phyloP scores from a whole-genome alignment of 441 rosid species.

The Bocquillonia castaneifolia region DNA sequence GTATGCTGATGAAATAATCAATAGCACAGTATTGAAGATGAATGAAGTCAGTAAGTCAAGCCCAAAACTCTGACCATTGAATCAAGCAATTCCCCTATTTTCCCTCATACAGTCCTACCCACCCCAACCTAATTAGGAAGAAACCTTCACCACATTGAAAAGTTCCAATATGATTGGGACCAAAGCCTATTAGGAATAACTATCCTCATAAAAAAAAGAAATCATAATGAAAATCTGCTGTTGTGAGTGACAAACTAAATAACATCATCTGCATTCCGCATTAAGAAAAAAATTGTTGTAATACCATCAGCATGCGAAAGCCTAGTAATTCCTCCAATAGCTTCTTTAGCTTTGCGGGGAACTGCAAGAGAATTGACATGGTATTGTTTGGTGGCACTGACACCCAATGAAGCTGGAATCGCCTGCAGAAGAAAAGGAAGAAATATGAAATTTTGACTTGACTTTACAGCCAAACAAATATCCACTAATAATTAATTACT shows the following conservation, averaged over 20 bases:
- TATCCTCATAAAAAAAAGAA: background rate
- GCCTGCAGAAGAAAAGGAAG: slow-evolving; percentile 43
- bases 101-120: too few species aligned
- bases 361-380: slow-evolving; percentile 97
- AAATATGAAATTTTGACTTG: slow-evolving; percentile 9
- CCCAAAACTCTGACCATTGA: background rate
- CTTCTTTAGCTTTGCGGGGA: slow-evolving; percentile 97
- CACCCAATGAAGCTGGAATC: slow-evolving; percentile 91
- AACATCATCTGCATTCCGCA: slow-evolving; percentile 1
- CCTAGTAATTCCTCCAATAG: slow-evolving; percentile 91
- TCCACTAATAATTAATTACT: slow-evolving; percentile 1
- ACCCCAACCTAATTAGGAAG: background rate
- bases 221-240: background rate
- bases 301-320: slow-evolving; percentile 91
- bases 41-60: background rate
- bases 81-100: background rate
- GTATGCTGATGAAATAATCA: background rate
- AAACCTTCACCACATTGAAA: background rate
- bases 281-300: background rate
- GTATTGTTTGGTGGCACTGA: slow-evolving; percentile 71
- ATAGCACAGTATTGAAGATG: background rate
- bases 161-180: background rate
- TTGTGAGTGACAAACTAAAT: background rate
- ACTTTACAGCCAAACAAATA: slow-evolving; percentile 2
- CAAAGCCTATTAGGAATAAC: background rate